Conservation (phyloP, 345 rosid genomes). For the Mallotus nudiflorus region DNA sequence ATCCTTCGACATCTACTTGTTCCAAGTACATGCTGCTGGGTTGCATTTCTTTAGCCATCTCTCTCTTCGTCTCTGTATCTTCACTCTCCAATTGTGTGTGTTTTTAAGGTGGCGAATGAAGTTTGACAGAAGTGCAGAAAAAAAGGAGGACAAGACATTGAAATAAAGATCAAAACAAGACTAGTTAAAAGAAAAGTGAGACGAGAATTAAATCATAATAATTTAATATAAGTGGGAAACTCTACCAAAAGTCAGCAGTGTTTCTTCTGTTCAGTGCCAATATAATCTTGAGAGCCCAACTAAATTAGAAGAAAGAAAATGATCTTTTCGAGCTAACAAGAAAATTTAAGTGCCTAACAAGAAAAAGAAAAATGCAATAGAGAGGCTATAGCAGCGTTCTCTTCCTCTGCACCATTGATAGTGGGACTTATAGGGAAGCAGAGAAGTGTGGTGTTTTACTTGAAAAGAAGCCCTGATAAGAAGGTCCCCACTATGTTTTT, state of each 20-base stretch:
- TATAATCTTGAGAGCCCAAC: not conserved
- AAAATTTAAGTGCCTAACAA: not conserved
- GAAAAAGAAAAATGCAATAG: not conserved
- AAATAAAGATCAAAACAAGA: too few relatives aligned
- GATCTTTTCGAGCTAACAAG: not conserved
- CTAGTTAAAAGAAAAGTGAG: too few relatives aligned
- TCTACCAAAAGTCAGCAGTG: not conserved
- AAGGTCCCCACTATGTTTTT: conserved; percentile 15
- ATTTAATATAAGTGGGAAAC: not conserved
- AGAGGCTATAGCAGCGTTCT: not conserved
- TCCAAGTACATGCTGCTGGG: conserved; percentile 39
- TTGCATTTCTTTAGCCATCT: conserved; percentile 40
- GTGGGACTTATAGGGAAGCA: not conserved
- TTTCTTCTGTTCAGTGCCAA: not conserved
- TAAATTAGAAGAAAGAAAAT: not conserved
- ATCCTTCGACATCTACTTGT: conserved; percentile 32
- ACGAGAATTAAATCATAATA: not conserved
- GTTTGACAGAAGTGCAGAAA: not conserved
- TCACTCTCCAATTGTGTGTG: not conserved
- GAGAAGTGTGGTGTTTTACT: not conserved
- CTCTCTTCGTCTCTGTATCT: not conserved
- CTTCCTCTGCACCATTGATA: conserved; percentile 9
- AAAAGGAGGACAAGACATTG: too few relatives aligned
- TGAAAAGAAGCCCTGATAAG: not conserved
- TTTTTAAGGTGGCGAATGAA: not conserved